Base-by-base conservation (phyloP, 2,329 filamentous ascomycete species). In the Arthrobotrys conoides region DNA sequence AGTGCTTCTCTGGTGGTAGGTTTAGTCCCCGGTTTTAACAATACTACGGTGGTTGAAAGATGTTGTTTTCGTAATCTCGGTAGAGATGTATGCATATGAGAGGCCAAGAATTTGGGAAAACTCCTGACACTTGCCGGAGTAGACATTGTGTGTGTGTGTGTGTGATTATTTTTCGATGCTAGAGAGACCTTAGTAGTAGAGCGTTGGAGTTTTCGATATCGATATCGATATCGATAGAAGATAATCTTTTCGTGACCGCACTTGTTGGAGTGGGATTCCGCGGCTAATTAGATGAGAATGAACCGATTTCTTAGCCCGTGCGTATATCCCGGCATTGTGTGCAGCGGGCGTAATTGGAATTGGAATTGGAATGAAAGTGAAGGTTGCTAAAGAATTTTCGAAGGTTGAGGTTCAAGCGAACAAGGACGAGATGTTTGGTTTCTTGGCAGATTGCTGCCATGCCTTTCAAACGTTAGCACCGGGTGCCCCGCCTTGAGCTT, bases 401-500 rank as follows among this genome's bases (percentile, higher is more conserved):
- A 44, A 9, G 14, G 38, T 38, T 38, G 9, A 14, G 24, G 55
- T 61, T 61, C 57, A 16, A 30, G n/a, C 36, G 49, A 66, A 30
- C 48, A 14, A 41, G 38, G 14, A 16, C 38, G 38, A 66, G 63
- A 49, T 6, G 27, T 22, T 36, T 14, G 24, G 16, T 38, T 49
- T 41, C 67, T 71, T 71, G 67, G 67, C 67, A 53, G 55, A 38
- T 5, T n/a, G 12, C 38, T 12, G 33, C 27, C 22, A 10, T n/a
- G 38, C 22, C 16, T 36, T 49, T 10, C 41, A 27, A 41, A 20
- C 61, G 44, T 20, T 30, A 30, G 12, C 20, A 10, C 18, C 51
- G 33, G 33, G 53, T 38, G 67, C 67, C 67, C 67, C 67, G 67
- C 67, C 38, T 41, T 41, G 38, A 41, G 38, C 38, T 41, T n/a